Base-by-base conservation (phyloP, 139 green algal species). In the Monoraphidium neglectum region DNA sequence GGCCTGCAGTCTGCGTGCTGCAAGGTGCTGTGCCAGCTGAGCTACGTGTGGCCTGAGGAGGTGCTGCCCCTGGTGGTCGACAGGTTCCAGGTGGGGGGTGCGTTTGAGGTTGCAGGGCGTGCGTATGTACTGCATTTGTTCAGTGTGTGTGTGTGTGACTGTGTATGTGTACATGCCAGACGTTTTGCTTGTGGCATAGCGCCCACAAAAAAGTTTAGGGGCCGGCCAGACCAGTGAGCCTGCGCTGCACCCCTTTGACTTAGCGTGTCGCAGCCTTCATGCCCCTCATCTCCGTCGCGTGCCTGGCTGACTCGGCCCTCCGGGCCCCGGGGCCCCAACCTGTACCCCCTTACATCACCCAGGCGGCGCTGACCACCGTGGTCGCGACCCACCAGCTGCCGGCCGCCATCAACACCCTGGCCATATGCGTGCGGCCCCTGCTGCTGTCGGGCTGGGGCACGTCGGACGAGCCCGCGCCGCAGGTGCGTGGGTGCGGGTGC, bases 31-130 rank as follows among this genome's bases (percentile, higher is more conserved):
- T 75, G 77, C 24, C 66, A 78, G 15, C 78, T 96, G 66, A 89
- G 94, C 2, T 89, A 95, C 71, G 28, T 96, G 28, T 79, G 65
- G 1, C 94, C 94, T 0, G 51, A 70, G 38, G 32, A 82, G 0
- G 92, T 97, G 32, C 83, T 98, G 51, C 91, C 94, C 1, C 78
- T 94, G 12, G 91, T 94, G 47, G 73, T 95, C 26, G 57, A 54
- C 32, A 87, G 93, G 62, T 98, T 98, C 70, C 56, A 81, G 57
- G 40, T 86, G 56, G 78, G n/a, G n/a, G n/a, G n/a, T n/a, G n/a
- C n/a, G n/a, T n/a, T n/a, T 88, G 49, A 6, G 59, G 37, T 74
- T 40, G 1, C 1, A 18, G 33, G 18, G 1, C n/a, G n/a, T n/a
- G n/a, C n/a, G n/a, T n/a, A n/a, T n/a, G n/a, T n/a, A n/a, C n/a